Evolutionary conservation across 768 basidiomycete species (phyloP).

Genomic region (Astraeus odoratus): DNA sequence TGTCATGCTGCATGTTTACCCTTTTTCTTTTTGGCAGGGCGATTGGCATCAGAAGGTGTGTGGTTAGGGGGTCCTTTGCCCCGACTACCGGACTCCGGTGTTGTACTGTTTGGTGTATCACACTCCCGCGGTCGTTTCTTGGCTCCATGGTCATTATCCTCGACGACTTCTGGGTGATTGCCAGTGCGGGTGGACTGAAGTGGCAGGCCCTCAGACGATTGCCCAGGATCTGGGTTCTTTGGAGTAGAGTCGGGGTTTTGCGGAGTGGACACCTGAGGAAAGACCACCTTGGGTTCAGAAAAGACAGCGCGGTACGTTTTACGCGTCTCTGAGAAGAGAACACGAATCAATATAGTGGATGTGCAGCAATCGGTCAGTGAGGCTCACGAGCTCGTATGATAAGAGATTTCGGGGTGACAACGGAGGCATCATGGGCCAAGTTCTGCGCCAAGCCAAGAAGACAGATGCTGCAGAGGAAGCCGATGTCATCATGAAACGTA

Average conservation of each 20-base stretch:
- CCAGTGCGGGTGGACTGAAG: background rate
- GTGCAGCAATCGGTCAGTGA: background rate
- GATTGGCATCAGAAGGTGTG: too few relatives aligned
- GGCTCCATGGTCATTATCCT: background rate
- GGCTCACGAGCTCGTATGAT: conserved; percentile 67
- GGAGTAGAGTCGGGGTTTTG: background rate
- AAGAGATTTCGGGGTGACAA: conserved; percentile 57
- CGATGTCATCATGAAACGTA: background rate
- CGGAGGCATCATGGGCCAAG: conserved; percentile 53
- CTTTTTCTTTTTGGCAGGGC: background rate
- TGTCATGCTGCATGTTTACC: background rate
- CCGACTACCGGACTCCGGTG: background rate
- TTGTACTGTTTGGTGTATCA: conserved; percentile 1
- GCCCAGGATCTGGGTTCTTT: background rate
- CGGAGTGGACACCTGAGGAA: background rate
- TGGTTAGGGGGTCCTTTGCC: background rate
- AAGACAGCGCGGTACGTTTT: conserved; percentile 74
- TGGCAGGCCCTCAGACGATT: background rate
- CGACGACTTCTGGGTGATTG: background rate
- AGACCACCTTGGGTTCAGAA: conserved; percentile 65
- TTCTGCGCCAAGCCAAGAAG: conserved; percentile 67
- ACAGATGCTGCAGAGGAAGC: conserved; percentile 40
- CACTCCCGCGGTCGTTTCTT: conserved; percentile 20
- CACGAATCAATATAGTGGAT: background rate
- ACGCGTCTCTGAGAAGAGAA: conserved; percentile 54